Base-by-base conservation (phyloP, 1,139 yeast genomes). In the Pichia norvegensis region DNA sequence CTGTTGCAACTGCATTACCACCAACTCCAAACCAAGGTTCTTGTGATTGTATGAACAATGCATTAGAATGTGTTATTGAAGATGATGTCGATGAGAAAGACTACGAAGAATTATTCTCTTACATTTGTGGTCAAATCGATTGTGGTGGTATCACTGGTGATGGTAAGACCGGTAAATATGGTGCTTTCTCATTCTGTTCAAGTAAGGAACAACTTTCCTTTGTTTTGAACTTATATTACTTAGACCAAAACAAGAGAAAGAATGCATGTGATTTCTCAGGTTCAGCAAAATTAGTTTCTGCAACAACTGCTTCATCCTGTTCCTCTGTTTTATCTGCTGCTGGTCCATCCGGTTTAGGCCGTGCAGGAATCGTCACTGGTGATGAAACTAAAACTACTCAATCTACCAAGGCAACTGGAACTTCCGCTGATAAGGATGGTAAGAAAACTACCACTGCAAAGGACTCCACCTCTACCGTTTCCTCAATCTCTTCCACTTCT, bases 191-290 rank as follows among this genome's bases (percentile, higher is more conserved):
- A 10, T 78, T 73, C 74, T 81, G 87, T 65, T 66, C 74, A 37
- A 65, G 76, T 51, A 74, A 79, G 65, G 81, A 79, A 52, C 73
- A 80, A 66, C 69, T 84, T 60, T 72, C 78, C 52, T 83, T 73
- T 59, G 70, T 81, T 49, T 66, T 84, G 67, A 76, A 82, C 72
- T 65, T 72, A 58, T 84, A 84, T 72, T 84, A 82, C 67, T 60
- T 67, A 52, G 67, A 65, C 33, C 69, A 79, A 47, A 74, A 70
- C 56, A 64, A 66, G 49, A 45, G 55, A 42, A 52, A 64, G 22
- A 61, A 70, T 42, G 85, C 85, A 42, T 84, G 94, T 73, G 75
- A 73, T 63, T 84, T 83, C 67, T 64, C 66, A 51, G 92, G 94
- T 52, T 72, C 81, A 49, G 87, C 85, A 43, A 55, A 78, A 31